A percentile compares a stretch with the other conserved stretches of the same genome.
phyloP scores from a whole-genome alignment of 164 flowering plant genomes.

The Berberis thunbergii region DNA sequence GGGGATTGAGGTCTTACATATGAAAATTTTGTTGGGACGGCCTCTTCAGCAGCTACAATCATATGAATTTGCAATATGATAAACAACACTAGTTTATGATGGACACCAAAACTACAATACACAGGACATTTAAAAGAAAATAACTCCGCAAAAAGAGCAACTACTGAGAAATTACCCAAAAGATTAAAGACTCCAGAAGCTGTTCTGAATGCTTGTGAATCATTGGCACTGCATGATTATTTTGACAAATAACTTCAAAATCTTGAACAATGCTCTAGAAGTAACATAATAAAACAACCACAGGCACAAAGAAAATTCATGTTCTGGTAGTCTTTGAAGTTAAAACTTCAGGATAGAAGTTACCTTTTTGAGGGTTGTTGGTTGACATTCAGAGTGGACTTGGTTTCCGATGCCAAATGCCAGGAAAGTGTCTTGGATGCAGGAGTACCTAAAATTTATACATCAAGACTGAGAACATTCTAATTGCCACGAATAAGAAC shows the following conservation, averaged over 20 bases:
- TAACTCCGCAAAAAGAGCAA: not conserved
- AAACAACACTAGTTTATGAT: not conserved
- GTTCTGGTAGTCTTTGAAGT: too few relatives aligned
- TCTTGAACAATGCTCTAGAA: too few relatives aligned
- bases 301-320: not conserved
- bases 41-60: constrained; percentile 40
- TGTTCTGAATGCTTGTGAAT: constrained; percentile 29
- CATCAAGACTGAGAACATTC: not conserved
- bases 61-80: constrained; percentile 5
- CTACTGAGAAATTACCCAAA: constrained; percentile 33
- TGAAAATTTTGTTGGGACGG: constrained; percentile 21
- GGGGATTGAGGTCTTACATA: constrained; percentile 22
- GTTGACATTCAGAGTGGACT: constrained; percentile 45
- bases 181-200: constrained; percentile 39
- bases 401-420: constrained; percentile 85
- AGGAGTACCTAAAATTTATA: constrained; percentile 33
- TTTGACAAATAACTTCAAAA: too few relatives aligned
- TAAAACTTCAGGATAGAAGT: not conserved
- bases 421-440: constrained; percentile 82
- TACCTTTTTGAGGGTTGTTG: constrained; percentile 31
- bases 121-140: not conserved
- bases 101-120: not conserved
- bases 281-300: not conserved
- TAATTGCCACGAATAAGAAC: not conserved
- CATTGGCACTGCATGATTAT: constrained; percentile 38